A percentile compares a stretch with the other conserved stretches of the same genome.
phyloP scores from a whole-genome alignment of 1,284 basidiomycete genomes.

The Ceratobasidium sp. region DNA sequence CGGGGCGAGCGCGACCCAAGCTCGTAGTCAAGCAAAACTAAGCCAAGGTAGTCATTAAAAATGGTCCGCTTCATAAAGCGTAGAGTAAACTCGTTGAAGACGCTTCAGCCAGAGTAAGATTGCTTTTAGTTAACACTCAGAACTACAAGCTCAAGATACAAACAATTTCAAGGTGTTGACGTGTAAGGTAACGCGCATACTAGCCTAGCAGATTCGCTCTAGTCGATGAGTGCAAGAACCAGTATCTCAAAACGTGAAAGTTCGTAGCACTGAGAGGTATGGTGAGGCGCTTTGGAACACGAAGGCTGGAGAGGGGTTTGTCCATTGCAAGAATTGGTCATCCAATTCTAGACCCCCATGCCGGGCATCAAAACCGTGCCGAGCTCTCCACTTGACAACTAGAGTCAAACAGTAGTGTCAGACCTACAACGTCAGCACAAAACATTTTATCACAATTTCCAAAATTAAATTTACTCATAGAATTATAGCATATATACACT shows the following conservation, averaged over 20 bases:
- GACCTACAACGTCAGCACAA: slow-evolving; percentile 9
- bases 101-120: not conserved
- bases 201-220: slow-evolving; percentile 17
- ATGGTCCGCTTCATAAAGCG: not conserved
- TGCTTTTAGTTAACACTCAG: not conserved
- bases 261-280: no score
- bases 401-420: slow-evolving; percentile 10
- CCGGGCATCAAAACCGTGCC: slow-evolving; percentile 21
- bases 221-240: not conserved
- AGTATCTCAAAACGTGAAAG: not conserved
- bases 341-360: slow-evolving; percentile 11
- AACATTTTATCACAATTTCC: not conserved
- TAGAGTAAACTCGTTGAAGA: not conserved
- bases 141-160: not conserved
- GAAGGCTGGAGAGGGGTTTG: slow-evolving; percentile 12
- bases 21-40: not conserved
- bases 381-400: slow-evolving; percentile 9
- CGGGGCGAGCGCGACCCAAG: not conserved
- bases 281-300: not conserved
- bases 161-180: slow-evolving; percentile 21
- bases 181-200: slow-evolving; percentile 25
- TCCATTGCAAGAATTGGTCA: slow-evolving; percentile 20
- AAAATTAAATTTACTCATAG: not conserved
- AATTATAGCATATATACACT: slow-evolving; percentile 1
- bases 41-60: not conserved